phyloP scores from a whole-genome alignment of 306 rosid genomes.

The Vigna trinervia region DNA sequence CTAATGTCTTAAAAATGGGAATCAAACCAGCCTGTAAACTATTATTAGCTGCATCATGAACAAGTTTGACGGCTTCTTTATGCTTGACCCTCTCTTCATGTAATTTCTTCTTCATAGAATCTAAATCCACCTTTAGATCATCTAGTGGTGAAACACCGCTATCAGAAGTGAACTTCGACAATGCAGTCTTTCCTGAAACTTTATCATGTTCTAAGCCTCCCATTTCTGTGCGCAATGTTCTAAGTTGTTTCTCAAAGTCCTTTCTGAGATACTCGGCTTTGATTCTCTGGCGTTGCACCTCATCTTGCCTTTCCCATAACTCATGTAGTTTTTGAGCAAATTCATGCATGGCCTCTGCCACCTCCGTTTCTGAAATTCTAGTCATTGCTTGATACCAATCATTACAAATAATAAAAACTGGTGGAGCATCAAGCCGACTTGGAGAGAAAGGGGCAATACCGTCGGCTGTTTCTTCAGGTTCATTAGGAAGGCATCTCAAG shows the following conservation, averaged over 20 bases:
- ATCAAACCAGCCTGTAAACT: constrained; percentile 82
- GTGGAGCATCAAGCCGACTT: constrained; percentile 87
- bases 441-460: constrained; percentile 96
- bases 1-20: constrained; percentile 90
- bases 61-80: constrained; percentile 75
- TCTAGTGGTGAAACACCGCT: constrained; percentile 85
- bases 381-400: constrained; percentile 97
- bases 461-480: constrained; percentile 88
- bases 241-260: constrained; percentile 80
- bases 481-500: constrained; percentile 67
- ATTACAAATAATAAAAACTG: constrained; percentile 76
- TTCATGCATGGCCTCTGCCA: constrained; percentile 73
- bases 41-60: constrained; percentile 77
- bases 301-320: constrained; percentile 94
- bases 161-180: constrained; percentile 65
- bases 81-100: constrained; percentile 84
- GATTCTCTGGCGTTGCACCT: constrained; percentile 79
- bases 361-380: constrained; percentile 75
- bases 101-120: constrained; percentile 74
- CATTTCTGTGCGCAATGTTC: constrained; percentile 64
- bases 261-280: constrained; percentile 74
- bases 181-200: constrained; percentile 49
- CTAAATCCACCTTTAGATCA: constrained; percentile 90
- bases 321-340: constrained; percentile 80
- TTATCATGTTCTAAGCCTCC: constrained; percentile 56